A percentile compares a stretch with the other conserved stretches of the same genome.
Evolutionary conservation across 768 basidiomycete genomes (phyloP).

Genomic region (Phlegmacium glaucopus): DNA sequence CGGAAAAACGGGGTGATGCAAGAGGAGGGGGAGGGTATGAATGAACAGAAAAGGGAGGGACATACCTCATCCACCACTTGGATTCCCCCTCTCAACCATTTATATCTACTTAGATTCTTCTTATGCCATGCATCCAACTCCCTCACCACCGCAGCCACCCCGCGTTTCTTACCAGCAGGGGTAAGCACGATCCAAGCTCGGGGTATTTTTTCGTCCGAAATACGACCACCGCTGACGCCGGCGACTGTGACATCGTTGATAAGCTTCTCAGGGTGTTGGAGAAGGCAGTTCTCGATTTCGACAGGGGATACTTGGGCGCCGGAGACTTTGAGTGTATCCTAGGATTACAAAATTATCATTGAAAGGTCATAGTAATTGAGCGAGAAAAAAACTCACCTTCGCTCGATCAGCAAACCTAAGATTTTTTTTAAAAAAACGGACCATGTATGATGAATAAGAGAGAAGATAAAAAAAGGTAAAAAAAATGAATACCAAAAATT

Average conservation of each 20-base stretch:
- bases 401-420: constrained; percentile 68
- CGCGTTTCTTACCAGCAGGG: constrained; percentile 45
- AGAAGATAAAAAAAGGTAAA: background rate
- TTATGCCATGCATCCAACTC: constrained; percentile 60
- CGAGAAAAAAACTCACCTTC: constrained; percentile 44
- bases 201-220: constrained; percentile 69
- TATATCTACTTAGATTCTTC: constrained; percentile 66
- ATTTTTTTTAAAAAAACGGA: background rate
- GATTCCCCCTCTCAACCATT: constrained; percentile 74
- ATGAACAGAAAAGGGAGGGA: too few species aligned
- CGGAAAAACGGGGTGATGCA: too few species aligned
- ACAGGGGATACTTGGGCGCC: constrained; percentile 78
- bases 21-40: too few species aligned
- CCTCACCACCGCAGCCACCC: constrained; percentile 35
- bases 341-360: too few species aligned
- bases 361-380: too few species aligned
- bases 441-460: background rate
- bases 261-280: constrained; percentile 57
- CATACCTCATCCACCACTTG: constrained; percentile 60
- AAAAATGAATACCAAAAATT: constrained; percentile 48
- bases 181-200: constrained; percentile 79
- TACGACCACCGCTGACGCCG: constrained; percentile 69
- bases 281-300: constrained; percentile 69
- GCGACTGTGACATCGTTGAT: constrained; percentile 69
- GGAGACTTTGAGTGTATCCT: constrained; percentile 81